Conservation (phyloP, 148 eudicot species). For the Talinum fruticosum region DNA sequence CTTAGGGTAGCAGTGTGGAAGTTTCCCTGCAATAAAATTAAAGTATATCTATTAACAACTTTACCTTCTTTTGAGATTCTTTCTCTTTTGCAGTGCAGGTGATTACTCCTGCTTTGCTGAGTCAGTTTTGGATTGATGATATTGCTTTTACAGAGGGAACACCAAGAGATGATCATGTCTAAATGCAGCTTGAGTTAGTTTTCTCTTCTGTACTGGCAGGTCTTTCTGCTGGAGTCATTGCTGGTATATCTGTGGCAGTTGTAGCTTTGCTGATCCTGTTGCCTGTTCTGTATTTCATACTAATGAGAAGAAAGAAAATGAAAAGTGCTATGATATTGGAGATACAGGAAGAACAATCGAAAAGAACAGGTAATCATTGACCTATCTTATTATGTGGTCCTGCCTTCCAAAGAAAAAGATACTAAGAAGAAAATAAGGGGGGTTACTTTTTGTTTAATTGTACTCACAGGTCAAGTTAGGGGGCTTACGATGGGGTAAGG, state of each 20-base stretch:
- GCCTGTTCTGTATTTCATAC: conserved; percentile 31
- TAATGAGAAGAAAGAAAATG: conserved; percentile 42
- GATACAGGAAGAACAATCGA: conserved; percentile 31
- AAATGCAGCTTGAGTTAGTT: conserved; percentile 17
- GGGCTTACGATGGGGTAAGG: background rate
- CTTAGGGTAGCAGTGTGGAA: background rate
- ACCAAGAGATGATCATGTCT: conserved; percentile 5
- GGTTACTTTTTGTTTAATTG: background rate
- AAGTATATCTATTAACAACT: conserved; percentile 12
- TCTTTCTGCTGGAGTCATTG: conserved; percentile 49
- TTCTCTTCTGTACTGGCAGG: conserved; percentile 42
- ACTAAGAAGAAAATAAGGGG: background rate
- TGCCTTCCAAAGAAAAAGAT: background rate
- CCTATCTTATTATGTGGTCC: background rate
- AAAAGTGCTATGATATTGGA: conserved; percentile 24
- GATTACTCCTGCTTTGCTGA: conserved; percentile 7
- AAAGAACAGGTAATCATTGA: conserved; percentile 32
- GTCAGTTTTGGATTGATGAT: conserved; percentile 14
- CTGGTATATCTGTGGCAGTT: conserved; percentile 46
- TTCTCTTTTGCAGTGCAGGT: conserved; percentile 35
- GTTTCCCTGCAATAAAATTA: background rate
- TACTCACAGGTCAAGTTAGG: background rate
- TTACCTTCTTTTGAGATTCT: background rate
- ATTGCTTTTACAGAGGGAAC: conserved; percentile 9
- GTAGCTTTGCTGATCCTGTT: conserved; percentile 35